Evolutionary conservation across 441 rosid genomes (phyloP), one percentile per base, ranked within the genome.

Genomic region (California macrophylla): DNA sequence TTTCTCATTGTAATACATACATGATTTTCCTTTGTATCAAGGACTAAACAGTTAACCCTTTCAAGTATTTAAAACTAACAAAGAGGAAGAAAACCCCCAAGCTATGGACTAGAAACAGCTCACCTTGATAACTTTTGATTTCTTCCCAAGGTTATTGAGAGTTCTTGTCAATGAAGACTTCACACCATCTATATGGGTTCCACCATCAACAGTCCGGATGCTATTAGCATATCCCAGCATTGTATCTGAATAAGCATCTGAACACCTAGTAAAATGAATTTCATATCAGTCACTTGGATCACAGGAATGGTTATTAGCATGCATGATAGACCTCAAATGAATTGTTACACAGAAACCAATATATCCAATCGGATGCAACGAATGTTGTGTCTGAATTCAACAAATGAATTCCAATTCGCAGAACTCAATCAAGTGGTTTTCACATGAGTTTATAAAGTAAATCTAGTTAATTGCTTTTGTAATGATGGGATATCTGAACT

Each of bases 231-330:
- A 93, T 70, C 98, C 98, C 28, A 93, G 80, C 77, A 89, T 75
- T 61, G 91, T 91, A 82, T 93, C 98, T 47, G 94, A 89, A 83
- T 94, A 94, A 67, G 96, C 96, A 86, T 94, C 97, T 20, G 86
- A 86, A 78, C 94, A 94, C 98, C 97, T 94, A 66, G 73, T 45
- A 74, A 74, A 80, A 64, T 71, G 28, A 60, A 70, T 76, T n/a
- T 25, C 58, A 70, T 65, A 70, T 29, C 26, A 73, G 69, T 45
- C 42, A 75, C 61, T 64, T 4, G 23, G 69, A 34, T 56, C 28
- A 5, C 61, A 30, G 28, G 50, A 54, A 34, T 16, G n/a, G n/a
- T 63, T n/a, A 10, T 52, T 56, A 69, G 28, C n/a, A 23, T 10
- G 24, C 12, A 58, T 56, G 16, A 23, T 58, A 23, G 28, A 58